Conservation (phyloP, 1,284 basidiomycete genomes). For the Athelia psychrophila region DNA sequence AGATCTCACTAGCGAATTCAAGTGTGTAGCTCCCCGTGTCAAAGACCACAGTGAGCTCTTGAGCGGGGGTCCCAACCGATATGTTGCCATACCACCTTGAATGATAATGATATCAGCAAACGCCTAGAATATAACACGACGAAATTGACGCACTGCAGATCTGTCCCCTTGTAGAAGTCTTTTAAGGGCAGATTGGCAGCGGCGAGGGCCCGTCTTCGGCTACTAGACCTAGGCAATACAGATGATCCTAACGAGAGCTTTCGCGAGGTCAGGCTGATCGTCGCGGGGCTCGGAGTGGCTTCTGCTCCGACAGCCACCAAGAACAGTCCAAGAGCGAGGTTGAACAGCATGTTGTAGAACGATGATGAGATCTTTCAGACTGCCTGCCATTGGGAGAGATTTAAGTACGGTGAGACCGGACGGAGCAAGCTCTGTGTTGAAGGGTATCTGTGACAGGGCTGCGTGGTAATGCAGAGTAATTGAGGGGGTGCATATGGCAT, state of each 20-base stretch:
- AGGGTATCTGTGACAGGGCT: too few relatives aligned
- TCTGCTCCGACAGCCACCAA: neutral
- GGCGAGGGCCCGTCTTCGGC: slow-evolving; percentile 32
- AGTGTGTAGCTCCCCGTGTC: slow-evolving; percentile 49
- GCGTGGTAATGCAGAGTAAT: too few relatives aligned
- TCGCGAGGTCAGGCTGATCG: slow-evolving; percentile 38
- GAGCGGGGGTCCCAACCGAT: slow-evolving; percentile 47
- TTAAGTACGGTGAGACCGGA: too few relatives aligned
- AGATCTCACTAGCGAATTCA: slow-evolving; percentile 42
- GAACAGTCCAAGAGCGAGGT: neutral
- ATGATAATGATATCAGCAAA: slow-evolving; percentile 8
- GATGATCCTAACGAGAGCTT: slow-evolving; percentile 24
- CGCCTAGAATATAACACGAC: slow-evolving; percentile 3
- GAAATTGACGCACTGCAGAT: slow-evolving; percentile 40
- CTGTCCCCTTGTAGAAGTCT: slow-evolving; percentile 52
- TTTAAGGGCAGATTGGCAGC: slow-evolving; percentile 38
- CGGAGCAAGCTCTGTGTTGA: too few relatives aligned
- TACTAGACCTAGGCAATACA: neutral
- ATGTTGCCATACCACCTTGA: slow-evolving; percentile 51
- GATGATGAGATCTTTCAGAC: slow-evolving; percentile 1
- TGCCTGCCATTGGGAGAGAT: neutral
- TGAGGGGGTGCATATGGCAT: too few relatives aligned
- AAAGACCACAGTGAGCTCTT: slow-evolving; percentile 45
- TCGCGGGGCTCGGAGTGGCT: slow-evolving; percentile 22
- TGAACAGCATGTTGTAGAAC: neutral